Conservation (phyloP, 2,329 filamentous ascomycete genomes). For the Ilyonectria mors-panacis region DNA sequence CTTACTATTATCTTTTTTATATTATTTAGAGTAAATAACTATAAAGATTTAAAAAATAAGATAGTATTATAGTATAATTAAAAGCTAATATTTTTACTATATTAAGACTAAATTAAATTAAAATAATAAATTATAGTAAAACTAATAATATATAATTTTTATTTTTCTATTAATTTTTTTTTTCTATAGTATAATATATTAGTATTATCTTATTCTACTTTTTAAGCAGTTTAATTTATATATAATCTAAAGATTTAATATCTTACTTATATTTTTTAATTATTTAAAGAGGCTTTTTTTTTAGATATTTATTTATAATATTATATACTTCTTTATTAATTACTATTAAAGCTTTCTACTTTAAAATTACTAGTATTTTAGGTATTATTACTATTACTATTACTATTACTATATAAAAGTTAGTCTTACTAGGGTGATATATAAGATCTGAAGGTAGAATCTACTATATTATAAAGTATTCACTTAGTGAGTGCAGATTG, state of each 20-base stretch:
- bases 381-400: not conserved
- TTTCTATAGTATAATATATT: not conserved
- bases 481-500: too few species aligned
- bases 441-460: too few species aligned
- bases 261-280: slow-evolving; percentile 11
- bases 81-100: too few species aligned
- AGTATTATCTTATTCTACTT: slow-evolving; percentile 13
- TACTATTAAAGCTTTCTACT: not conserved
- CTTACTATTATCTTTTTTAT: too few species aligned
- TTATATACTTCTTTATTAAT: not conserved
- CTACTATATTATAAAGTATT: too few species aligned
- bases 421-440: too few species aligned
- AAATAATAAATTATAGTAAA: too few species aligned
- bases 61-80: too few species aligned
- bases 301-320: not conserved
- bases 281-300: slow-evolving; percentile 6
- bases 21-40: too few species aligned
- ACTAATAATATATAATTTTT: too few species aligned
- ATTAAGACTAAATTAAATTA: too few species aligned
- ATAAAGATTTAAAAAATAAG: too few species aligned
- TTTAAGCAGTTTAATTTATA: slow-evolving; percentile 7
- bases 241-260: slow-evolving; percentile 1
- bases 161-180: not conserved
- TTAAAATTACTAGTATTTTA: not conserved
- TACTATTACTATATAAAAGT: not conserved